A percentile compares a stretch with the other conserved stretches of the same genome.
Evolutionary conservation across 495 filamentous ascomycete species (phyloP).

Genomic region (Cairneyella variabilis): DNA sequence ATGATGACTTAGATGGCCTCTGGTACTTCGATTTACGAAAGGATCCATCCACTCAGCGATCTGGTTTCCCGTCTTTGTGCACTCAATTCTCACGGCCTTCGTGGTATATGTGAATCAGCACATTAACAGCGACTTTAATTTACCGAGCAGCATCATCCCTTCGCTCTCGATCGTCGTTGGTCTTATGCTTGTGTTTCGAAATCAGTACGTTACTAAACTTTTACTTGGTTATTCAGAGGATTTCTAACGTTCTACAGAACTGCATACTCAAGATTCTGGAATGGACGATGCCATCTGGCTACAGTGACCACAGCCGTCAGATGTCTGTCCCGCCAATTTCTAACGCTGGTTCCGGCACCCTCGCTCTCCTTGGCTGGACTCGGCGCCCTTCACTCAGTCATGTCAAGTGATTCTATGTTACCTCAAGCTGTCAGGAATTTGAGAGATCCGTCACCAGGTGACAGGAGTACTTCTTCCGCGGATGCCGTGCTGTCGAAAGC

Average conservation of each 20-base stretch:
- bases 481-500: constrained; percentile 7
- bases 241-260: constrained; percentile 29
- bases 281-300: constrained; percentile 56
- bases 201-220: constrained; percentile 28
- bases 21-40: constrained; percentile 72
- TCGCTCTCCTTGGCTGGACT: no score
- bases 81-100: constrained; percentile 59
- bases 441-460: background rate
- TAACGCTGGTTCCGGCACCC: constrained; percentile 23
- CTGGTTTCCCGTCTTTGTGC: constrained; percentile 57
- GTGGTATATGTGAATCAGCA: constrained; percentile 61
- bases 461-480: constrained; percentile 22
- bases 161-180: constrained; percentile 77
- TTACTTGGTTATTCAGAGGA: no score
- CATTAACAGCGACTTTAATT: constrained; percentile 47
- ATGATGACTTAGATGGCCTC: constrained; percentile 54
- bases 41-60: constrained; percentile 68
- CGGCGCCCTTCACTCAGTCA: constrained; percentile 9
- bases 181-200: constrained; percentile 77
- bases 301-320: constrained; percentile 38
- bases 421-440: background rate
- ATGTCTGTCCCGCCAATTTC: constrained; percentile 22
- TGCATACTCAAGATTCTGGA: constrained; percentile 70
- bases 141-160: constrained; percentile 68
- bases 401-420: constrained; percentile 17